Evolutionary conservation across 1,284 basidiomycete genomes (phyloP).

Genomic region (Naganishia cerealis): DNA sequence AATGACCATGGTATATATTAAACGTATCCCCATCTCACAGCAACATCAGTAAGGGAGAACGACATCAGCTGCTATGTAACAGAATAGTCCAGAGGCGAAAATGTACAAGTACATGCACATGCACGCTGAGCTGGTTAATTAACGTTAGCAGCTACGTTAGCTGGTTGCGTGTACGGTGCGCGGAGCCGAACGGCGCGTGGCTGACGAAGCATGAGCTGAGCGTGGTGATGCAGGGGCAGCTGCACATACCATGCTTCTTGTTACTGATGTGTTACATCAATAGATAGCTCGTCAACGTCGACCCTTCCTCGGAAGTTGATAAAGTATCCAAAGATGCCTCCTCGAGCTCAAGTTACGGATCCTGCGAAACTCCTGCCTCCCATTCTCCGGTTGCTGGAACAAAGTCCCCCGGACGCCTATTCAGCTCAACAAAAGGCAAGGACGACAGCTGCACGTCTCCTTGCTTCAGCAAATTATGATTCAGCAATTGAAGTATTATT

Average conservation of each 20-base stretch:
- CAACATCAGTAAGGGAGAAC: too few relatives aligned
- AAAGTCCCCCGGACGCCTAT: constrained; percentile 62
- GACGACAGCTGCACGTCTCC: constrained; percentile 83
- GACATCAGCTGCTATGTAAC: too few relatives aligned
- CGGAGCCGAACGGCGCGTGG: not conserved
- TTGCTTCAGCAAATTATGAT: constrained; percentile 71
- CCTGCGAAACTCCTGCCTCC: constrained; percentile 50
- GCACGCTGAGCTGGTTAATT: too few relatives aligned
- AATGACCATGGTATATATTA: not conserved
- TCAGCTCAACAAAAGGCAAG: constrained; percentile 92
- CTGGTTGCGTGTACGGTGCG: not conserved
- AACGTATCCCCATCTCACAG: not conserved
- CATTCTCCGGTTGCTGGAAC: constrained; percentile 48
- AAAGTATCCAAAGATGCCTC: constrained; percentile 36
- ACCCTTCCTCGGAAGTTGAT: not conserved
- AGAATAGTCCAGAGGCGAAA: too few relatives aligned
- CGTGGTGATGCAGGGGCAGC: too few relatives aligned
- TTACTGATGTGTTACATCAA: not conserved
- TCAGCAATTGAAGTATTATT: constrained; percentile 85
- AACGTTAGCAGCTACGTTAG: too few relatives aligned
- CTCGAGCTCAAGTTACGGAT: constrained; percentile 42
- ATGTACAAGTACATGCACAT: too few relatives aligned
- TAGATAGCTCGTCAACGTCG: not conserved
- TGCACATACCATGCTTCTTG: not conserved
- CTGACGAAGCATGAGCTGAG: not conserved